Evolutionary conservation across 2,329 filamentous ascomycete genomes (phyloP).

Genomic region (Penicillium sp.): DNA sequence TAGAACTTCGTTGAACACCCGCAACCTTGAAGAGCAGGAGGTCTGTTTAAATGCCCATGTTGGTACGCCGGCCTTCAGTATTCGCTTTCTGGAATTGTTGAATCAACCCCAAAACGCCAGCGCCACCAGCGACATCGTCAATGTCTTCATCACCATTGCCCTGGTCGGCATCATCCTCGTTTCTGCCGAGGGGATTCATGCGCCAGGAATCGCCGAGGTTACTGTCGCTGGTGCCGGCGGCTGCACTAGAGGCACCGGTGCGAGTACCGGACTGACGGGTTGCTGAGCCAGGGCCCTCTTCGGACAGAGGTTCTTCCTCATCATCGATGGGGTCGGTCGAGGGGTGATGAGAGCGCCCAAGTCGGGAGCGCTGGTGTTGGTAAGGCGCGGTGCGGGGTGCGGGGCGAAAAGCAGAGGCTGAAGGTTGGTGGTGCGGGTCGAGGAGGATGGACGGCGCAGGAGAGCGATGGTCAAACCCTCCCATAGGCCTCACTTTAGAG

Average conservation of each 20-base stretch:
- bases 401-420: constrained; percentile 37
- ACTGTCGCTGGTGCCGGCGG: constrained; percentile 48
- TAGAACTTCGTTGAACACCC: neutral
- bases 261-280: constrained; percentile 21
- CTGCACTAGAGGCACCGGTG: constrained; percentile 35
- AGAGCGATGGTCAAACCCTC: constrained; percentile 31
- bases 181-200: constrained; percentile 41
- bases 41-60: constrained; percentile 32
- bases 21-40: neutral
- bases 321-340: constrained; percentile 32
- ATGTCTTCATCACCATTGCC: constrained; percentile 50
- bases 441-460: constrained; percentile 45
- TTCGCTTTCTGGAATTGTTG: constrained; percentile 63
- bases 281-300: constrained; percentile 15
- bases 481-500: constrained; percentile 26
- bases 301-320: constrained; percentile 29
- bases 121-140: constrained; percentile 46
- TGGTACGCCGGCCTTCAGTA: constrained; percentile 38
- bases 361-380: constrained; percentile 29
- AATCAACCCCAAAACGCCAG: constrained; percentile 61
- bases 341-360: constrained; percentile 27
- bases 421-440: constrained; percentile 47
- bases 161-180: constrained; percentile 38
- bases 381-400: constrained; percentile 24
- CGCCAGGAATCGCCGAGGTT: constrained; percentile 56